Conservation (phyloP, 2,329 filamentous ascomycete genomes). For the Aspergillus thermomutatus region DNA sequence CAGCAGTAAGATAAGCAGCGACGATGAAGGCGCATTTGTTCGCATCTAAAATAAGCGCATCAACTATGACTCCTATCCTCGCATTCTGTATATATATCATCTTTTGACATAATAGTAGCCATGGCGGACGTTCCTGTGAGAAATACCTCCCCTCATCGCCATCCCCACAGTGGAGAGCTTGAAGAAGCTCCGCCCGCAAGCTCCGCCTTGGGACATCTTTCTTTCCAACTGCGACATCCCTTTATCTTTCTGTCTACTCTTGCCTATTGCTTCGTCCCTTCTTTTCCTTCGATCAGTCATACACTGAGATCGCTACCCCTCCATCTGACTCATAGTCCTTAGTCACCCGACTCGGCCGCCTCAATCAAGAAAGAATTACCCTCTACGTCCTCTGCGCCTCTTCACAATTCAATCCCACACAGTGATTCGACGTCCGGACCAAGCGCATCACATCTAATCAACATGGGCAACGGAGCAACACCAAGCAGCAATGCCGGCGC, state of each 20-base stretch:
- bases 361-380: neutral
- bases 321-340: neutral
- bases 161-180: conserved; percentile 2
- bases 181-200: neutral
- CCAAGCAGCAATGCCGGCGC: conserved; percentile 15
- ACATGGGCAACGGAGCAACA: conserved; percentile 18
- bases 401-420: neutral
- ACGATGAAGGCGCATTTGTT: neutral
- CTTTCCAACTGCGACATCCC: neutral
- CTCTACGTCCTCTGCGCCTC: neutral
- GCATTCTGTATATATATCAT: neutral
- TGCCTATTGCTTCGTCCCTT: neutral
- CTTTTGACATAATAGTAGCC: neutral
- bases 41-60: neutral
- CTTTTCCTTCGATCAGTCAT: neutral
- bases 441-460: conserved; percentile 1
- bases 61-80: neutral
- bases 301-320: neutral
- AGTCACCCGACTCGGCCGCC: neutral
- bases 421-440: neutral
- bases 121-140: neutral
- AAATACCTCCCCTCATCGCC: neutral
- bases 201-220: neutral
- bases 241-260: neutral
- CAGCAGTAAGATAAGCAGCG: neutral